Evolutionary conservation across 2,329 filamentous ascomycete species (phyloP).

Genomic region (Falciphora oryzae): DNA sequence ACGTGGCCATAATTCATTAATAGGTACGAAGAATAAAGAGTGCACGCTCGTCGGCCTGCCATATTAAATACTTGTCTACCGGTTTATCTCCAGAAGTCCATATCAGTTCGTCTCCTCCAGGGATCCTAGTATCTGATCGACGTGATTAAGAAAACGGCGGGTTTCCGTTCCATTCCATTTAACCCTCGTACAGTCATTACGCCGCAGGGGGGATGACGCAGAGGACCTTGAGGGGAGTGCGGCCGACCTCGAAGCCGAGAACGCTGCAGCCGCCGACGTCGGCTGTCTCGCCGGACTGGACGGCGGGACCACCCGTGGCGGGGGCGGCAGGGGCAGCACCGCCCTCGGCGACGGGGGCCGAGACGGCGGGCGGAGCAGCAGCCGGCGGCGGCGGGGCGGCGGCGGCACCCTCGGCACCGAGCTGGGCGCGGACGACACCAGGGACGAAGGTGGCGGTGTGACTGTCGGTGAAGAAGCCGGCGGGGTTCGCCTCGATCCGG

Average conservation of each 20-base stretch:
- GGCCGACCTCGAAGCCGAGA: slow-evolving; percentile 8
- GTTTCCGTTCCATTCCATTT: not conserved
- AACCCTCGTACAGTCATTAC: not conserved
- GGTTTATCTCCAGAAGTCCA: no score
- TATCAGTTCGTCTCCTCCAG: no score
- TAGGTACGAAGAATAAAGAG: no score
- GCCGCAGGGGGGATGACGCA: slow-evolving; percentile 6
- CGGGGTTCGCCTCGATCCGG: slow-evolving; percentile 41
- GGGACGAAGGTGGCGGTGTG: slow-evolving; percentile 36
- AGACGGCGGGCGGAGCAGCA: slow-evolving; percentile 1
- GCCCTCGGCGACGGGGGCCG: not conserved
- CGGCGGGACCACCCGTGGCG: not conserved
- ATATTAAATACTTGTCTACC: no score
- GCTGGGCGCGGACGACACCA: slow-evolving; percentile 42
- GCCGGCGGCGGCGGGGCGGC: not conserved
- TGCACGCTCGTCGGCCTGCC: no score
- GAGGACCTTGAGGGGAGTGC: slow-evolving; percentile 3
- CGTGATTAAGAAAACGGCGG: not conserved
- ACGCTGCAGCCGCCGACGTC: slow-evolving; percentile 8
- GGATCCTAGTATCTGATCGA: not conserved
- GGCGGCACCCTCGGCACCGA: slow-evolving; percentile 16
- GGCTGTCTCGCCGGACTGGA: not conserved
- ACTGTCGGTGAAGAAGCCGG: slow-evolving; percentile 41
- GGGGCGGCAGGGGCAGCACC: not conserved
- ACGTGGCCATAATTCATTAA: no score